A percentile compares a stretch with the other conserved stretches of the same genome.
These are phyloP conservation scores for Yamadazyma pseudoaaseri DNA, from an alignment of 1,139 yeast genomes.

Conservation along the genomic window DNA sequence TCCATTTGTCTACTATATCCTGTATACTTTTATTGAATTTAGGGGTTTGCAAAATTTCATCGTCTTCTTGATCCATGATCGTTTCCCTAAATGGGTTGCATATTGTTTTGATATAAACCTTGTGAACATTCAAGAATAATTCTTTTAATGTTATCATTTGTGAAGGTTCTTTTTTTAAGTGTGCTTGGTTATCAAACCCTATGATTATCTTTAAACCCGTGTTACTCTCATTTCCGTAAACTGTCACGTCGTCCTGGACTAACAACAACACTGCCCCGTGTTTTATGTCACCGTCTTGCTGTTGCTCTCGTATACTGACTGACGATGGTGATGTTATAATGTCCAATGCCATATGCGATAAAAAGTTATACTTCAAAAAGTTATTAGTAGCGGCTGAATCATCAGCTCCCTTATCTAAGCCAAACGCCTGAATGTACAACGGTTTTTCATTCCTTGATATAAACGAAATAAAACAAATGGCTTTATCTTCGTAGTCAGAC, in stretches of 20 bases:
- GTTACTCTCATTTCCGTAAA: constrained; percentile 61
- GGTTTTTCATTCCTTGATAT: constrained; percentile 60
- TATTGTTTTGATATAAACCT: constrained; percentile 47
- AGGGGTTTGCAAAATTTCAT: constrained; percentile 27
- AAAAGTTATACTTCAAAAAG: constrained; percentile 57
- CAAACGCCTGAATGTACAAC: constrained; percentile 55
- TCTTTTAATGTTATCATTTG: constrained; percentile 16
- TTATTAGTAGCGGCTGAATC: constrained; percentile 29
- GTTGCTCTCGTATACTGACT: constrained; percentile 37
- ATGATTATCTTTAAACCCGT: constrained; percentile 60
- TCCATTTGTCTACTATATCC: constrained; percentile 35
- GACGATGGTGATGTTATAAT: constrained; percentile 56
- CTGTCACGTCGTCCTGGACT: constrained; percentile 59
- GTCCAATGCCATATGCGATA: constrained; percentile 68
- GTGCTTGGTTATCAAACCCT: constrained; percentile 31
- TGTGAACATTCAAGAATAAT: constrained; percentile 45
- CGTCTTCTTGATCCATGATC: constrained; percentile 21
- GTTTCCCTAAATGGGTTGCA: constrained; percentile 56
- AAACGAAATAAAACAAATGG: constrained; percentile 47
- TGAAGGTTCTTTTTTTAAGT: constrained; percentile 8
- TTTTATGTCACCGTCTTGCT: constrained; percentile 22
- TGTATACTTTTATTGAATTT: constrained; percentile 40
- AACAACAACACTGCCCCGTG: constrained; percentile 43
- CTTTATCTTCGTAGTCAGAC: constrained; percentile 15
- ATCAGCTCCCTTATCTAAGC: constrained; percentile 15